These are phyloP conservation scores for Pyrenochaeta sp. DNA, from an alignment of 2,329 filamentous ascomycete genomes.

Conservation along the genomic window DNA sequence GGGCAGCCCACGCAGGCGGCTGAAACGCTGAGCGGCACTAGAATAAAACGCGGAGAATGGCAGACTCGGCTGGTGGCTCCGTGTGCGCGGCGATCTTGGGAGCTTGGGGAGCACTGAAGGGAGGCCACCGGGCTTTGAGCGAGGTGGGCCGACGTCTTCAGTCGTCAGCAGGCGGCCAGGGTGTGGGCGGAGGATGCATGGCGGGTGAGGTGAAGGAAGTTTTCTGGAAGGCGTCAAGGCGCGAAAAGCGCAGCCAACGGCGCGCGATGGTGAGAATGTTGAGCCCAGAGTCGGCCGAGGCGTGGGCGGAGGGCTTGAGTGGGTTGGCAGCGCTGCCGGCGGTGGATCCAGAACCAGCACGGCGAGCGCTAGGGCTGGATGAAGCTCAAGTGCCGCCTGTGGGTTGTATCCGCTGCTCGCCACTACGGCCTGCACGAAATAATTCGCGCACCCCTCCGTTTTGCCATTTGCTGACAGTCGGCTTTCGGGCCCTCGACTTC, in stretches of 20 bases:
- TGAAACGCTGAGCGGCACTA: constrained; percentile 27
- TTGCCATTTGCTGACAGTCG: constrained; percentile 11
- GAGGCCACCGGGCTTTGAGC: too few species aligned
- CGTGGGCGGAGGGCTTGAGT: constrained; percentile 1
- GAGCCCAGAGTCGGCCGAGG: constrained; percentile 18
- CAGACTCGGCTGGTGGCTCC: constrained; percentile 18
- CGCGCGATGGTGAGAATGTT: constrained; percentile 9
- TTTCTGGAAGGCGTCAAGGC: constrained; percentile 30
- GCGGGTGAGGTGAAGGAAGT: constrained; percentile 23
- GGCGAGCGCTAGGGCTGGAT: constrained; percentile 11
- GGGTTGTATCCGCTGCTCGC: constrained; percentile 13
- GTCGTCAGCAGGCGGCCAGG: constrained; percentile 2
- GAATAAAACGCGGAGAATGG: constrained; percentile 36
- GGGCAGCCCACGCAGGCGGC: constrained; percentile 11
- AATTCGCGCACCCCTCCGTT: constrained; percentile 17
- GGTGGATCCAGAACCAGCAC: constrained; percentile 11
- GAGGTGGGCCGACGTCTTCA: too few species aligned
- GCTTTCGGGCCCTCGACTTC: neutral
- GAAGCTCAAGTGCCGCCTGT: constrained; percentile 16
- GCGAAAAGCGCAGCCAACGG: constrained; percentile 21
- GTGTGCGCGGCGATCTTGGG: constrained; percentile 16
- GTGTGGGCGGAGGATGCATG: neutral
- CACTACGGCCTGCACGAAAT: too few species aligned
- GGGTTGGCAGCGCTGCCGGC: constrained; percentile 1
- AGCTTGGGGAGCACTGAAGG: constrained; percentile 9